phyloP scores from a whole-genome alignment of 345 rosid species.

The Hibiscus mutabilis region DNA sequence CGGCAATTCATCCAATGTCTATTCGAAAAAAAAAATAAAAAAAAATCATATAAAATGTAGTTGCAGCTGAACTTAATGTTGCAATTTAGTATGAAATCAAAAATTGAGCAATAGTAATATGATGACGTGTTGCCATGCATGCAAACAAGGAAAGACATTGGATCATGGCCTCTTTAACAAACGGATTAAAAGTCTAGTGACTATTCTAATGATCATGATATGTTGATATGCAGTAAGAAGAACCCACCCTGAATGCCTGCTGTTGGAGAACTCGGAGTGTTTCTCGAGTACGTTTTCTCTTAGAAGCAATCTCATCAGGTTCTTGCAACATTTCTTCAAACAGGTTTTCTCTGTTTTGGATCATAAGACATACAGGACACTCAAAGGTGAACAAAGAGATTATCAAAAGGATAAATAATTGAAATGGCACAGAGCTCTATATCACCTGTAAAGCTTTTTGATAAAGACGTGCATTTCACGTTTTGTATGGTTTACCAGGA shows the following conservation, averaged over 20 bases:
- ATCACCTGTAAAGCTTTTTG: conserved; percentile 83
- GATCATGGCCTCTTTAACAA: neutral
- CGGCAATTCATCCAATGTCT: conserved; percentile 95
- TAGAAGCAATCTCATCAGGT: conserved; percentile 79
- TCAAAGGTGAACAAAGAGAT: neutral
- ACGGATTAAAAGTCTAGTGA: neutral
- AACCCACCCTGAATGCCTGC: conserved; percentile 81
- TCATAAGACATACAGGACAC: conserved; percentile 7
- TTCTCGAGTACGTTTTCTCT: conserved; percentile 81
- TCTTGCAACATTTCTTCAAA: conserved; percentile 99
- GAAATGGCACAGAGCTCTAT: neutral
- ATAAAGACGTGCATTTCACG: conserved; percentile 88
- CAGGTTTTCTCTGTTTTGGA: conserved; percentile 70
- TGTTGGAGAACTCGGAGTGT: conserved; percentile 81
- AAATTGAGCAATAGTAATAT: neutral
- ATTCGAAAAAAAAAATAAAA: neutral
- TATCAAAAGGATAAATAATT: neutral
- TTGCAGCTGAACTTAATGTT: neutral
- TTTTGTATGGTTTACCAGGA: conserved; percentile 89
- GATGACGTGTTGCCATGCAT: neutral
- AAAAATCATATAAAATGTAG: neutral
- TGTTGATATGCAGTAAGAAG: neutral
- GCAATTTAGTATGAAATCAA: neutral
- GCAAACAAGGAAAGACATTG: neutral
- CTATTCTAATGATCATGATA: neutral